Conservation (phyloP, 306 rosid species). For the Acacia confusa region DNA sequence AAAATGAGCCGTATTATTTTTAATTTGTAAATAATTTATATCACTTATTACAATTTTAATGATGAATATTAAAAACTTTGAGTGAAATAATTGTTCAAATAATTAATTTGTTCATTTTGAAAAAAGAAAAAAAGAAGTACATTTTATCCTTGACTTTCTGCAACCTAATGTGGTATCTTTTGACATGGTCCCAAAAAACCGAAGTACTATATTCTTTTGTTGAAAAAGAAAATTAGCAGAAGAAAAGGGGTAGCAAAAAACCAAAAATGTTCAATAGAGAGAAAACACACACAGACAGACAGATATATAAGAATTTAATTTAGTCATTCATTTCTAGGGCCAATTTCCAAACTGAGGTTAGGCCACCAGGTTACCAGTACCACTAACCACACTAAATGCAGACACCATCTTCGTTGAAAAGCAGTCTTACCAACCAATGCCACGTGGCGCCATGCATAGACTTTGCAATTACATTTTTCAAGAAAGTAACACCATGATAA, state of each 20-base stretch:
- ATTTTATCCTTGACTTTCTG: slow-evolving; percentile 10
- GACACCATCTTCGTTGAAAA: neutral
- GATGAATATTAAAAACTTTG: neutral
- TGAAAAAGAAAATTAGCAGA: neutral
- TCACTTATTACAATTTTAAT: too few species aligned
- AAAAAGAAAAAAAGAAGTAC: neutral
- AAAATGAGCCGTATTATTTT: too few species aligned
- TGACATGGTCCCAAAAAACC: neutral
- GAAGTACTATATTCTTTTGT: neutral
- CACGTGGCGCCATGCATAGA: neutral
- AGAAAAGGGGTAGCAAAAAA: neutral
- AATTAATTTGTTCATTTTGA: neutral
- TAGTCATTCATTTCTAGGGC: neutral
- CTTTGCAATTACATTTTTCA: neutral
- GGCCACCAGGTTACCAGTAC: neutral
- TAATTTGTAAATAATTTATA: too few species aligned
- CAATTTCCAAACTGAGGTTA: slow-evolving; percentile 1
- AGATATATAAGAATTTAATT: too few species aligned
- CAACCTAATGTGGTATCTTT: neutral
- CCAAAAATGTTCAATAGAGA: neutral
- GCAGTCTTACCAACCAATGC: neutral
- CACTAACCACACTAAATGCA: neutral
- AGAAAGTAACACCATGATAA: neutral
- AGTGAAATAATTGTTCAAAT: neutral
- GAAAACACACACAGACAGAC: too few species aligned